These are phyloP conservation scores for Trichoderma hamatum DNA, from an alignment of 2,329 filamentous ascomycete genomes.

Conservation along the genomic window DNA sequence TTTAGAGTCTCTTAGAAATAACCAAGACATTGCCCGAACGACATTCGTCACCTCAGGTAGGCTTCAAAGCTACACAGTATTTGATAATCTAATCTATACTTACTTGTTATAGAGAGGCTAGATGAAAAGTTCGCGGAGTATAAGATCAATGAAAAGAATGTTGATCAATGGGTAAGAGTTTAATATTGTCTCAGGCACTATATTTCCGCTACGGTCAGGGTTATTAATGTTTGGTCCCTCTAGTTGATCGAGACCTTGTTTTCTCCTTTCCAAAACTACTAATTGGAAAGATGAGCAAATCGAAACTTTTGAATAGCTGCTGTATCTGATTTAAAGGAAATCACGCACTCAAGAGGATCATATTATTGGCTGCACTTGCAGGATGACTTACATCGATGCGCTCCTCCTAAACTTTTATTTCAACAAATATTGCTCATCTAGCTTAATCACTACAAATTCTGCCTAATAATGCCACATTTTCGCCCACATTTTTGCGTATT, in stretches of 20 bases:
- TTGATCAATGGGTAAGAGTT: slow-evolving; percentile 1
- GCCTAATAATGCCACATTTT: too few relatives aligned
- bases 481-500: too few relatives aligned
- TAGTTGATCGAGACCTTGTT: slow-evolving; percentile 4
- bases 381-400: too few relatives aligned
- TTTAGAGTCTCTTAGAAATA: not conserved
- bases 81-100: not conserved
- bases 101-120: not conserved
- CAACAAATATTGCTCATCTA: too few relatives aligned
- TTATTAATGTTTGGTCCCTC: not conserved
- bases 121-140: not conserved
- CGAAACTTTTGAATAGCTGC: too few relatives aligned
- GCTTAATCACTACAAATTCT: too few relatives aligned
- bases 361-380: too few relatives aligned
- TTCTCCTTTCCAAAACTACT: not conserved
- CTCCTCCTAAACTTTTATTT: too few relatives aligned
- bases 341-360: too few relatives aligned
- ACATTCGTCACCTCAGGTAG: not conserved
- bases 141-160: not conserved
- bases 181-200: too few relatives aligned
- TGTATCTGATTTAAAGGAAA: too few relatives aligned
- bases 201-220: not conserved
- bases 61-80: not conserved
- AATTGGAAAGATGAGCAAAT: not conserved
- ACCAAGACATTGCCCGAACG: not conserved